Percentiles rank a stretch among this genome's conserved stretches.
phyloP scores from a whole-genome alignment of 2,329 filamentous ascomycete genomes.

The Aspergillus sp. region DNA sequence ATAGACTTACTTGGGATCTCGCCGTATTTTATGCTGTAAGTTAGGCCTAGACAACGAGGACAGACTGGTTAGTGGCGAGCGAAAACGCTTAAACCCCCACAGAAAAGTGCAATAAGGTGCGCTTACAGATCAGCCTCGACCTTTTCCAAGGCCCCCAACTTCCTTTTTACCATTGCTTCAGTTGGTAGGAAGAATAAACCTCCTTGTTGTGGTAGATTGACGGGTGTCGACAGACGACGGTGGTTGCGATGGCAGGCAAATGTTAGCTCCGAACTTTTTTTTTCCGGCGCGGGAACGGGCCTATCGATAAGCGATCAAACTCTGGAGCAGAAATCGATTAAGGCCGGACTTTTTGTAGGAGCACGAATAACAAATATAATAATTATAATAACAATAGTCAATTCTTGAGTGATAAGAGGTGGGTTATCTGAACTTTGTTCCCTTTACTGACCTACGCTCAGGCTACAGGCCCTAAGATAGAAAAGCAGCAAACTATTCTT shows the following conservation, averaged over 20 bases:
- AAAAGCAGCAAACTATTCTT: conserved; percentile 15
- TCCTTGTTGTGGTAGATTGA: conserved; percentile 52
- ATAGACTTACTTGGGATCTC: conserved; percentile 69
- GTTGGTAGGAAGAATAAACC: conserved; percentile 5
- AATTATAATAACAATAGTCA: too few relatives aligned
- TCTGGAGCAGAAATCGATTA: background rate
- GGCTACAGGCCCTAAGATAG: too few relatives aligned
- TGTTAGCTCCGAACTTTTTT: conserved; percentile 20
- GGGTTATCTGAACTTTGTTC: too few relatives aligned
- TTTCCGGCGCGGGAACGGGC: conserved; percentile 12
- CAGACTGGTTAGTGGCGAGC: conserved; percentile 22
- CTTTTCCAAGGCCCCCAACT: conserved; percentile 90
- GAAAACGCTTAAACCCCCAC: conserved; percentile 9
- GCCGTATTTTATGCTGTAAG: conserved; percentile 85
- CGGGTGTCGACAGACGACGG: conserved; percentile 66
- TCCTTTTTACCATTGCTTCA: conserved; percentile 72
- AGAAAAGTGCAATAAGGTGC: background rate
- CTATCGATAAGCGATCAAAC: conserved; percentile 34
- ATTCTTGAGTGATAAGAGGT: too few relatives aligned
- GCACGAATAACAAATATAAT: too few relatives aligned
- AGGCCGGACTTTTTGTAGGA: too few relatives aligned
- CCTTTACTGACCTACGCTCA: too few relatives aligned
- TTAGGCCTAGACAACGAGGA: conserved; percentile 57
- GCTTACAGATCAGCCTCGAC: conserved; percentile 80
- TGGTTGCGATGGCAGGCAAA: conserved; percentile 6